Base-by-base conservation (phyloP, 331 rosid species). In the Phaseolus coccineus region DNA sequence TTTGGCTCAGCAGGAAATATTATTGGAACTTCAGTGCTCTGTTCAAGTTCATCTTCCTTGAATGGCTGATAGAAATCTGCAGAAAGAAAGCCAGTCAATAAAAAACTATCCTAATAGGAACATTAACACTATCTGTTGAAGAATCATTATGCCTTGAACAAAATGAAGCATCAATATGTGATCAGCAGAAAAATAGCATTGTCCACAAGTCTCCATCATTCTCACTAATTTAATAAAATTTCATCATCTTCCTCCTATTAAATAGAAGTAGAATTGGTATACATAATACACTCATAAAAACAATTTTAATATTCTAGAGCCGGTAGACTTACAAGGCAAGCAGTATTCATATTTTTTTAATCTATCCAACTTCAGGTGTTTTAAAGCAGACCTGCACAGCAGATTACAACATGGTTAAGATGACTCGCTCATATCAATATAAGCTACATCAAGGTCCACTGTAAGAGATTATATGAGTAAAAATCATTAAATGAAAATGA, bases 311-410 rank as follows among this genome's bases (percentile, higher is more conserved):
- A 82, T 55, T 62, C 47, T 30, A 40, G 79, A 78, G 47, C 76
- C 62, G 56, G 76, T 58, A 74, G 76, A 84, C 94, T 87, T 82
- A 90, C 97, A 96, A 28, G 99, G 99, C 85, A 96, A 77, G 92
- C 99, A 96, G 87, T 96, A 96, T 56, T 96, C 98, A 2, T 86
- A 96, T 85, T 93, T 96, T 94, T 93, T 96, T 56, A 91, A 15
- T 59, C 99, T 93, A 71, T 96, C 99, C 82, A 91, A 69, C 91
- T 93, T 96, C 89, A 96, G 82, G 85, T 90, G 94, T 77, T 90
- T 96, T 74, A 96, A 81, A 79, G 96, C 92, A 79, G 96, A 85
- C 88, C 97, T 91, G 89, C 19, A 39, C 14, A 47, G 52, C 62
- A 55, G 30, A 80, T 37, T 80, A 44, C 39, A 70, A 15, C 47